Percentiles rank a stretch among this genome's conserved stretches.
Evolutionary conservation across 371 early-diverging fungal species (phyloP).

Genomic region (Apophysomyces ossiformis): DNA sequence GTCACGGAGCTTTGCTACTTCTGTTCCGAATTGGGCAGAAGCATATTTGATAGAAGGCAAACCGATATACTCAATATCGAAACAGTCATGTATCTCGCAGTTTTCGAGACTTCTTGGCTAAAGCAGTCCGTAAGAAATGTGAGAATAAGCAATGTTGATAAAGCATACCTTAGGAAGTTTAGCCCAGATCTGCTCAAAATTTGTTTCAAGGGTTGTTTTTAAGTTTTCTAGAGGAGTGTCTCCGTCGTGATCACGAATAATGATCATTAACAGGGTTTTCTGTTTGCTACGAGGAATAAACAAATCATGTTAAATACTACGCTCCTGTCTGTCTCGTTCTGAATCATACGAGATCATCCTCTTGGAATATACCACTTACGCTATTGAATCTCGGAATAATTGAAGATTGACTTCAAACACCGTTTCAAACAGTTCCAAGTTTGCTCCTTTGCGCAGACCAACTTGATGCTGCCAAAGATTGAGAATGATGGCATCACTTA

Average conservation of each 20-base stretch:
- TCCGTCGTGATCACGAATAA: constrained; percentile 95
- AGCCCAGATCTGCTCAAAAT: constrained; percentile 92
- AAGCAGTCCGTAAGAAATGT: not conserved
- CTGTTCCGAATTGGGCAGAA: constrained; percentile 82
- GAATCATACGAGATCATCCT: too few species aligned
- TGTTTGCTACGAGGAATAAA: constrained; percentile 49
- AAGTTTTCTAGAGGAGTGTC: constrained; percentile 86
- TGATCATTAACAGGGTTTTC: constrained; percentile 93
- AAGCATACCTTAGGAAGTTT: constrained; percentile 75
- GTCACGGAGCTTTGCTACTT: constrained; percentile 68
- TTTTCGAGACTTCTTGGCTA: constrained; percentile 84
- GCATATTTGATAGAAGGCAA: constrained; percentile 90
- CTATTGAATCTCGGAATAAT: constrained; percentile 83
- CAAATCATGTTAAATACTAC: not conserved
- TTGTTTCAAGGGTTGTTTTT: constrained; percentile 75
- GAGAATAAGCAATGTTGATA: not conserved
- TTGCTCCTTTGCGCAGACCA: constrained; percentile 97
- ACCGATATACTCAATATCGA: constrained; percentile 89
- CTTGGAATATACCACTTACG: constrained; percentile 43
- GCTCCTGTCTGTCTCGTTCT: too few species aligned
- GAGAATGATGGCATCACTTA: constrained; percentile 93
- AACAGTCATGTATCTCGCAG: constrained; percentile 84
- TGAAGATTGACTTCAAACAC: constrained; percentile 98
- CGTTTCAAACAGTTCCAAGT: constrained; percentile 96
- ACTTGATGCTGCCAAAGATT: constrained; percentile 98